Conservation (phyloP, 331 rosid species). For the Cydonia oblonga region DNA sequence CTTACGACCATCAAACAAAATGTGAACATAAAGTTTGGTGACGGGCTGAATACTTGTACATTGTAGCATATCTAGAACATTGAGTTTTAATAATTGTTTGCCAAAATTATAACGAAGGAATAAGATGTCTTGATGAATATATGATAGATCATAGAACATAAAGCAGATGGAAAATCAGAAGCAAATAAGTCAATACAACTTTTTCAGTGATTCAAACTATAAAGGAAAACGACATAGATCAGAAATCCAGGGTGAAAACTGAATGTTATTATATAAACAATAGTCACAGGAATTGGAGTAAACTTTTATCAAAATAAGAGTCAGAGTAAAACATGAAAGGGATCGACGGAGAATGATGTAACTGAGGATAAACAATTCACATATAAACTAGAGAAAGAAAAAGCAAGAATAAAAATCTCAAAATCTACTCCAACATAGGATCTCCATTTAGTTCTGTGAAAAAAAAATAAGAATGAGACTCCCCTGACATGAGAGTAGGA, state of each 20-base stretch:
- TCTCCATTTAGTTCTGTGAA: not conserved
- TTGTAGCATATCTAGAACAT: not conserved
- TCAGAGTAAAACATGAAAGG: not conserved
- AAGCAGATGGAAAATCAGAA: not conserved
- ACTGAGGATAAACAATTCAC: not conserved
- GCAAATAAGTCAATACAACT: not conserved
- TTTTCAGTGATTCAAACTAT: not conserved
- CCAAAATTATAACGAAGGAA: not conserved
- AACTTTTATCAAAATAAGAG: not conserved
- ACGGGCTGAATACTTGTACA: not conserved
- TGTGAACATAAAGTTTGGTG: not conserved
- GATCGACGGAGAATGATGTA: not conserved
- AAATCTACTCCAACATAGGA: not conserved
- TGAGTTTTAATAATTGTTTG: not conserved
- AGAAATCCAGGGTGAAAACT: not conserved
- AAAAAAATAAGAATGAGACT: not conserved
- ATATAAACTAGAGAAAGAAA: not conserved
- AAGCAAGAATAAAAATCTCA: not conserved
- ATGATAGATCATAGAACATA: not conserved
- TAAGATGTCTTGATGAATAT: not conserved
- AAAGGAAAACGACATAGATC: not conserved
- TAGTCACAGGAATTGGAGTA: not conserved
- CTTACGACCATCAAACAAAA: not conserved
- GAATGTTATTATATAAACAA: not conserved
- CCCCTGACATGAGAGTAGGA: not conserved